Conservation (phyloP, 371 early-diverging fungal genomes). For the Batrachochytrium dendrobatidis region DNA sequence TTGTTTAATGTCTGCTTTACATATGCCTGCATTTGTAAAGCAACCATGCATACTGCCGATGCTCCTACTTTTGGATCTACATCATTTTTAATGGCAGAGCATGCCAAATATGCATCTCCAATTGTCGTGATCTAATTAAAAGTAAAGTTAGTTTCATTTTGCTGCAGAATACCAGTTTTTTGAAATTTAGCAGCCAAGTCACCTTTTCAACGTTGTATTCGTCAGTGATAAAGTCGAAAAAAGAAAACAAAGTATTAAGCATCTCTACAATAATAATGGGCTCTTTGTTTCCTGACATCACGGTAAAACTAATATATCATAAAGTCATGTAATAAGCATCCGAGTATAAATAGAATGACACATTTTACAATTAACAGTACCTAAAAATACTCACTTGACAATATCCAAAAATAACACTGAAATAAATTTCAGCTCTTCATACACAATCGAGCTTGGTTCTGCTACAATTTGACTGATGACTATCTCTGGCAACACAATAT, state of each 20-base stretch:
- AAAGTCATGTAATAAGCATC: background rate
- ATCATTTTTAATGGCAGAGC: conserved; percentile 15
- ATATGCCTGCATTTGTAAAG: conserved; percentile 35
- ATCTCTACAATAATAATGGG: conserved; percentile 34
- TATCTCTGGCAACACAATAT: conserved; percentile 30
- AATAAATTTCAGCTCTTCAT: conserved; percentile 27
- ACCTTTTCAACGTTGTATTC: conserved; percentile 34
- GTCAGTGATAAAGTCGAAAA: conserved; percentile 30
- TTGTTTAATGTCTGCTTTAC: conserved; percentile 30
- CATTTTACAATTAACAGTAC: too few relatives aligned
- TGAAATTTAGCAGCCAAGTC: background rate
- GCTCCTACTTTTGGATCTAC: conserved; percentile 26
- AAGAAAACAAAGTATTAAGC: conserved; percentile 36
- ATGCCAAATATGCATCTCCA: conserved; percentile 35
- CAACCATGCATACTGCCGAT: conserved; percentile 32
- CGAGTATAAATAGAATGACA: too few relatives aligned
- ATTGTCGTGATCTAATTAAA: conserved; percentile 34
- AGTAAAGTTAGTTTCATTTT: background rate
- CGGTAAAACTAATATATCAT: conserved; percentile 24
- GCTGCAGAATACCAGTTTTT: background rate
- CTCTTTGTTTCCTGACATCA: conserved; percentile 35
- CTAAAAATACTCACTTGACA: conserved; percentile 26
- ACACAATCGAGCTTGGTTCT: conserved; percentile 29
- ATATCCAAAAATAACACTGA: conserved; percentile 40
- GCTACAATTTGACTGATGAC: conserved; percentile 26